phyloP scores from a whole-genome alignment of 768 basidiomycete genomes.

The Mycena indigotica region DNA sequence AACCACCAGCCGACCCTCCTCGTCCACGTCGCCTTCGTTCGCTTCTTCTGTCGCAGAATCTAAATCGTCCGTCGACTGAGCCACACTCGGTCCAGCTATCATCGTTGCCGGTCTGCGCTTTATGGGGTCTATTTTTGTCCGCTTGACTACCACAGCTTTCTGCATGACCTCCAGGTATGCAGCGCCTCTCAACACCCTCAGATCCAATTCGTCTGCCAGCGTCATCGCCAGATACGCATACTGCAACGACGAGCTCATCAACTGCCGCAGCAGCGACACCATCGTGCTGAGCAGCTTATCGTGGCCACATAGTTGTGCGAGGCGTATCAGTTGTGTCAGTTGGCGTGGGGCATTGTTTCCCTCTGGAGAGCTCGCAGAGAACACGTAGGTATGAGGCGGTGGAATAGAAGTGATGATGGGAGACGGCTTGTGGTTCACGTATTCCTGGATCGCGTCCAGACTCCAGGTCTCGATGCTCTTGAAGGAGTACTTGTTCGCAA shows the following conservation, averaged over 20 bases:
- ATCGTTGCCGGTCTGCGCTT: slow-evolving; percentile 23
- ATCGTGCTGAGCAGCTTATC: slow-evolving; percentile 60
- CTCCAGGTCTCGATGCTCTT: slow-evolving; percentile 76
- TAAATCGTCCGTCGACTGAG: background rate
- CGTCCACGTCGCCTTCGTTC: slow-evolving; percentile 39
- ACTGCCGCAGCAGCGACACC: slow-evolving; percentile 56
- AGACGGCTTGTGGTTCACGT: slow-evolving; percentile 59
- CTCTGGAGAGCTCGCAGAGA: slow-evolving; percentile 24
- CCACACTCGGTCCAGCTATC: slow-evolving; percentile 8
- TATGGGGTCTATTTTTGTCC: slow-evolving; percentile 34
- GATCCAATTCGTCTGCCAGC: slow-evolving; percentile 68
- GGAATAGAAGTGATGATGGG: slow-evolving; percentile 50
- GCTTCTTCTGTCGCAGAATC: slow-evolving; percentile 10
- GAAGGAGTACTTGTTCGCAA: slow-evolving; percentile 77
- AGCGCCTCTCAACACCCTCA: slow-evolving; percentile 59
- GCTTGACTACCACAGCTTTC: slow-evolving; percentile 50
- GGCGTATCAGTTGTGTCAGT: slow-evolving; percentile 60
- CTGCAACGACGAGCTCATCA: slow-evolving; percentile 63
- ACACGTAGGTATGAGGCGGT: slow-evolving; percentile 37
- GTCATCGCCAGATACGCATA: slow-evolving; percentile 76
- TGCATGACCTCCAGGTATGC: slow-evolving; percentile 79
- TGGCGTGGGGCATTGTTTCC: slow-evolving; percentile 45
- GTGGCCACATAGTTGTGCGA: slow-evolving; percentile 71
- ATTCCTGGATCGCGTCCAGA: slow-evolving; percentile 70
- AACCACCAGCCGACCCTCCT: slow-evolving; percentile 52